Conservation (phyloP, 164 flowering plant species). For the Vitis rupestris region DNA sequence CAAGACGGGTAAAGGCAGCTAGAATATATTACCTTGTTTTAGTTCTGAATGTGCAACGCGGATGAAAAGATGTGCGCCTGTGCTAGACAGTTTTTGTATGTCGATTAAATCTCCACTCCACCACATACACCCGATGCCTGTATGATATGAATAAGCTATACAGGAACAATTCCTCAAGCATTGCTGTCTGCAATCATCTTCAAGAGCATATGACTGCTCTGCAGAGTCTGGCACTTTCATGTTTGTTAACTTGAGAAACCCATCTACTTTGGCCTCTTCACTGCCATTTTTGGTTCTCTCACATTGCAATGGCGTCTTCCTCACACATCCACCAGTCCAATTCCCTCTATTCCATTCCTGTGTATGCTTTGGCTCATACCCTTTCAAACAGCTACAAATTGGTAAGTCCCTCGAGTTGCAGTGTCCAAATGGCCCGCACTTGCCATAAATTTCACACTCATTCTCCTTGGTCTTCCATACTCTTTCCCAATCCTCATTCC, state of each 20-base stretch:
- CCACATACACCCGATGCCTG: constrained; percentile 48
- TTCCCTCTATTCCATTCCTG: constrained; percentile 35
- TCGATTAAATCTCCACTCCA: constrained; percentile 39
- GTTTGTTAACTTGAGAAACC: constrained; percentile 22
- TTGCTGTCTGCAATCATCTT: constrained; percentile 25
- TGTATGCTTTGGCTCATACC: constrained; percentile 31
- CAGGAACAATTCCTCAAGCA: constrained; percentile 65
- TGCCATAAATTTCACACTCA: constrained; percentile 26
- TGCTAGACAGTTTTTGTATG: constrained; percentile 19
- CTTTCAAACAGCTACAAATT: not conserved
- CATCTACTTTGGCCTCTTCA: constrained; percentile 26
- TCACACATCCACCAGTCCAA: constrained; percentile 42
- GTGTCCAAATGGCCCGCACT: constrained; percentile 31
- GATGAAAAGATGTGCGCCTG: constrained; percentile 35
- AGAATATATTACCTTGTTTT: no score
- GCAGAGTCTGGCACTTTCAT: constrained; percentile 46
- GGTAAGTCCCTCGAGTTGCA: constrained; percentile 11
- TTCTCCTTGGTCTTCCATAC: constrained; percentile 15
- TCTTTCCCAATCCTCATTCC: constrained; percentile 9
- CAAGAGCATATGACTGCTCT: constrained; percentile 1
- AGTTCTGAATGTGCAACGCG: constrained; percentile 41
- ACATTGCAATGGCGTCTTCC: constrained; percentile 35
- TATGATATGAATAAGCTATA: constrained; percentile 37
- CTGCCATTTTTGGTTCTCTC: constrained; percentile 12
- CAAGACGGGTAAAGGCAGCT: no score